Percentiles rank a stretch among this genome's conserved stretches.
Evolutionary conservation across 1,284 basidiomycete genomes (phyloP).

Genomic region (Irpex rosettiformis): DNA sequence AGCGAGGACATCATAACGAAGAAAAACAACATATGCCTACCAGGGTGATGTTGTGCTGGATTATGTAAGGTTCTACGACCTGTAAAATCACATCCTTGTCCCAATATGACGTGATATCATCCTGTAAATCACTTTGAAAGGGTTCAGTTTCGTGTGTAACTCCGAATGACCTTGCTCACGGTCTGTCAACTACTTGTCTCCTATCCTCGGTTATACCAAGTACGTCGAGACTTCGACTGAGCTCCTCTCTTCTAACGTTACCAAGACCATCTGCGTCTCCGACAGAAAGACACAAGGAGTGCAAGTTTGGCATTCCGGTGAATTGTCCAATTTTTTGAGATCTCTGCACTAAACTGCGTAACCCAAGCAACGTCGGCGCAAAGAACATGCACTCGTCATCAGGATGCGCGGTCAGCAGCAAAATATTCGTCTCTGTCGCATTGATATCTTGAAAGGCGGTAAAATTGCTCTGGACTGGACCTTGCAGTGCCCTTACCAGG

Average conservation of each 20-base stretch:
- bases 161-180: conserved; percentile 45
- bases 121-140: conserved; percentile 61
- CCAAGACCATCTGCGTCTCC: conserved; percentile 87
- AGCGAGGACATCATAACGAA: background rate
- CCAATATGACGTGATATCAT: conserved; percentile 76
- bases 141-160: background rate
- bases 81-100: conserved; percentile 55
- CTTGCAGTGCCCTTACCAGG: conserved; percentile 11
- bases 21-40: conserved; percentile 37
- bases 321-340: conserved; percentile 7
- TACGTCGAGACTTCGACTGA: conserved; percentile 63
- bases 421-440: conserved; percentile 29
- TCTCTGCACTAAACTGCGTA: conserved; percentile 27
- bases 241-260: conserved; percentile 56
- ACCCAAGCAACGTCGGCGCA: conserved; percentile 69
- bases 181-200: conserved; percentile 67
- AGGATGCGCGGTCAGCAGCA: conserved; percentile 84
- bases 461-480: conserved; percentile 8
- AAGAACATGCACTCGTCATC: conserved; percentile 96
- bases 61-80: conserved; percentile 58
- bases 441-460: conserved; percentile 1
- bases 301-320: conserved; percentile 30
- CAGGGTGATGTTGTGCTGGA: conserved; percentile 56
- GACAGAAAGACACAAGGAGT: conserved; percentile 58
- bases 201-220: conserved; percentile 62